Base-by-base conservation (phyloP, 371 early-diverging fungal genomes). In the Dichotomocladium elegans region DNA sequence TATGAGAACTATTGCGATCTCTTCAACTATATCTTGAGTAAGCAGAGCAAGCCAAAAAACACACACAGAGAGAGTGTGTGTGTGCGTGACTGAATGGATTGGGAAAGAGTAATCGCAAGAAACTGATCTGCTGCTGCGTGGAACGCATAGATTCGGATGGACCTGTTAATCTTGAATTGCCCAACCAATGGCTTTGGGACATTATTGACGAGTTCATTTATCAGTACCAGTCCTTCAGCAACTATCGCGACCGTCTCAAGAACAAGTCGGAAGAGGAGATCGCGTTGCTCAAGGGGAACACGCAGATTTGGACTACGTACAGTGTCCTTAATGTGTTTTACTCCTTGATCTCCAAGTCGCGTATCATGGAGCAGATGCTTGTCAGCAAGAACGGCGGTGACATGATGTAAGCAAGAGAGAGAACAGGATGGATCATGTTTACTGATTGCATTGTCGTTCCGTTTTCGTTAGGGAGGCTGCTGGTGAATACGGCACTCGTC, bases 131-230 rank as follows among this genome's bases (percentile, higher is more conserved):
- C 19, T 17, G 14, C 9, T 42, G 9, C 6, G 27, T 14, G 46
- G n/a, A n/a, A n/a, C n/a, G n/a, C n/a, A n/a, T 60, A 85, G 87
- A 90, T 70, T 88, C 90, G 28, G 88, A 91, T 28, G 86, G 83
- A 6, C 92, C 90, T 27, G 85, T 90, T 29, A 80, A 82, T 37
- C 77, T 93, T 44, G 97, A 96, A 75, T 85, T 96, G 58, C 97
- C 97, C 27, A 94, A 92, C 78, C 94, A 94, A 78, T 96, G 97
- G 97, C 80, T 96, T 45, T 96, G 96, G 96, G 97, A 96, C 74
- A 95, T 96, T 63, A 93, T 96, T 62, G 97, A 96, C 64, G 97
- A 96, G 77, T 95, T 96, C 74, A 94, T 96, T 59, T 96, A 94
- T 71, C 97, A 96, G 80, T 96, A 93, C 89, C 95, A 96, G 79